Evolutionary conservation across 805 yeast genomes (phyloP).

Genomic region (Pichia deserticola): DNA sequence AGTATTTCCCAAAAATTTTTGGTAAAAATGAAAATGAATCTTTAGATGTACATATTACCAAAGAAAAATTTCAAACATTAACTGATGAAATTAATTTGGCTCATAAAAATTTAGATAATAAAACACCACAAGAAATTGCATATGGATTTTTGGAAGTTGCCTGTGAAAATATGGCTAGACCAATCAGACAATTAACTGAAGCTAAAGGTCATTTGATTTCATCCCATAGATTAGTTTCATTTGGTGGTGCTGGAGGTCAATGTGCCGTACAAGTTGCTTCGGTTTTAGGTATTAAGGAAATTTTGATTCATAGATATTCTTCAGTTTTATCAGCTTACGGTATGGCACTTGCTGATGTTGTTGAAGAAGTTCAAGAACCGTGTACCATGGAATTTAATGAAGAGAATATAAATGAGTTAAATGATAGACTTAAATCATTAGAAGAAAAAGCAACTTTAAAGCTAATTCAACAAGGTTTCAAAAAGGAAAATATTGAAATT

Average conservation of each 20-base stretch:
- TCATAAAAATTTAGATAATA: slow-evolving; percentile 30
- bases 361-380: slow-evolving; percentile 72
- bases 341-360: slow-evolving; percentile 80
- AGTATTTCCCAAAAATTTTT: slow-evolving; percentile 71
- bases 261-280: slow-evolving; percentile 75
- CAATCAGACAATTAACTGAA: slow-evolving; percentile 77
- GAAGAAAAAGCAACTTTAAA: slow-evolving; percentile 34
- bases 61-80: slow-evolving; percentile 42
- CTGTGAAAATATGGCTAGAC: slow-evolving; percentile 85
- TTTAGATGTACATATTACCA: slow-evolving; percentile 49
- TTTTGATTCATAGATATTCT: slow-evolving; percentile 73
- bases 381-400: slow-evolving; percentile 39
- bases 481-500: slow-evolving; percentile 34
- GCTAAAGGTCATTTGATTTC: slow-evolving; percentile 68
- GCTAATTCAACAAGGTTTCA: slow-evolving; percentile 48
- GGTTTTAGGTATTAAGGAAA: slow-evolving; percentile 57
- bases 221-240: slow-evolving; percentile 67
- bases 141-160: slow-evolving; percentile 78
- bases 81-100: slow-evolving; percentile 51
- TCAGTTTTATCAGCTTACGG: slow-evolving; percentile 85
- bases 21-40: slow-evolving; percentile 75
- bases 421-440: slow-evolving; percentile 40
- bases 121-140: slow-evolving; percentile 65
- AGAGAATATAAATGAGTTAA: slow-evolving; percentile 29
- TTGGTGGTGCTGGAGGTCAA: slow-evolving; percentile 95